phyloP scores from a whole-genome alignment of 768 basidiomycete species.

The Auricularia sp. region DNA sequence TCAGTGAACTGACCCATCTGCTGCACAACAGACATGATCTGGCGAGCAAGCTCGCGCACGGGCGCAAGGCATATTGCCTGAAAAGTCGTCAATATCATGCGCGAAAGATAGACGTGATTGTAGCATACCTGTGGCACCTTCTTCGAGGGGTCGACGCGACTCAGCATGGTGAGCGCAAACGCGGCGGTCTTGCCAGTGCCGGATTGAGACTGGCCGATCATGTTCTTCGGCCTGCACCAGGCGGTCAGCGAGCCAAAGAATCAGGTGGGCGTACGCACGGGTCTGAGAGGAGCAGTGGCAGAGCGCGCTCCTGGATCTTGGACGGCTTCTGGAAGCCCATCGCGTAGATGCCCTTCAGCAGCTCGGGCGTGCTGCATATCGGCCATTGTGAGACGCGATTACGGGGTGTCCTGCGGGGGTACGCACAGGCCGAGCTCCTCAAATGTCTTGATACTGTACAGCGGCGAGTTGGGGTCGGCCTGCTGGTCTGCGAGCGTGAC shows the following conservation, averaged over 20 bases:
- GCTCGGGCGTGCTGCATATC: constrained; percentile 59
- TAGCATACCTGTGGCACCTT: constrained; percentile 69
- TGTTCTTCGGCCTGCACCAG: constrained; percentile 70
- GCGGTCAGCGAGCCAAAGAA: too few species aligned
- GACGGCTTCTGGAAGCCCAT: constrained; percentile 97
- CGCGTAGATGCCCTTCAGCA: constrained; percentile 88
- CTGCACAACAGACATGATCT: constrained; percentile 91
- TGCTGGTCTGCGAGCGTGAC: constrained; percentile 97
- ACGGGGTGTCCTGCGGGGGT: constrained; percentile 9
- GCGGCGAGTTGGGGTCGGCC: constrained; percentile 88
- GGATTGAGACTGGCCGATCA: constrained; percentile 99
- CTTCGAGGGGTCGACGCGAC: constrained; percentile 75
- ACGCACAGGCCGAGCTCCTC: constrained; percentile 90
- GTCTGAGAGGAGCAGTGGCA: constrained; percentile 80
- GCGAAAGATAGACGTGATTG: not conserved
- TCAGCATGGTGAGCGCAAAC: constrained; percentile 95
- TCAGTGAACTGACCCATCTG: constrained; percentile 92
- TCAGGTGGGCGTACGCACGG: constrained; percentile 46
- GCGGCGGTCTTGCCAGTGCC: constrained; percentile 99
- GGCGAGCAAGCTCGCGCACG: constrained; percentile 91
- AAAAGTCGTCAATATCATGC: not conserved
- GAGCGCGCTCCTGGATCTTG: constrained; percentile 95
- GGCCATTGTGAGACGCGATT: not conserved
- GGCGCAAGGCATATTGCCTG: constrained; percentile 97
- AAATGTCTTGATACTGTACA: constrained; percentile 88